Evolutionary conservation across 2,329 filamentous ascomycete species (phyloP).

Genomic region (Xylaria sp.): DNA sequence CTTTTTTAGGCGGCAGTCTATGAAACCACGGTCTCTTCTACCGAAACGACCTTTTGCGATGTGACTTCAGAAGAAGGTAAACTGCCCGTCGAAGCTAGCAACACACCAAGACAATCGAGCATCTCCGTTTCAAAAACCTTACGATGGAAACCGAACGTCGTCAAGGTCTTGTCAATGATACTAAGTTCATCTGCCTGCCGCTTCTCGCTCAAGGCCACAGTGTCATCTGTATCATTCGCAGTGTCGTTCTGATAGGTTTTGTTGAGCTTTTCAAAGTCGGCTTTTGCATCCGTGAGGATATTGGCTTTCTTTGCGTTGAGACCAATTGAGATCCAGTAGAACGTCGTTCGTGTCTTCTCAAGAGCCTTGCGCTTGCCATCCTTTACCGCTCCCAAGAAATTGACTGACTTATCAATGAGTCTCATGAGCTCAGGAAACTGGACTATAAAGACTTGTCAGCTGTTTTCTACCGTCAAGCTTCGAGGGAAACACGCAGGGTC

Average conservation of each 20-base stretch:
- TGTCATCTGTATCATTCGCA: neutral
- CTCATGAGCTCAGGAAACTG: conserved; percentile 27
- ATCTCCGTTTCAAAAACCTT: conserved; percentile 11
- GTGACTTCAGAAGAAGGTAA: neutral
- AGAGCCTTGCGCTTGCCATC: conserved; percentile 33
- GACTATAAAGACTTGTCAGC: neutral
- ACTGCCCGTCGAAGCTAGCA: conserved; percentile 1
- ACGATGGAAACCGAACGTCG: conserved; percentile 1
- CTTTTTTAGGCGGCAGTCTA: neutral
- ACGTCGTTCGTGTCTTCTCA: conserved; percentile 17
- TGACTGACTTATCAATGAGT: conserved; percentile 34
- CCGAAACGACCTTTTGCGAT: neutral
- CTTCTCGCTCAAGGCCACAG: neutral
- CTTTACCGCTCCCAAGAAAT: conserved; percentile 38
- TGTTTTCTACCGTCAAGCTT: neutral
- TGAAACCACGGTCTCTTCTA: neutral
- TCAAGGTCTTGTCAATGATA: conserved; percentile 9
- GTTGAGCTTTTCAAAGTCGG: conserved; percentile 9
- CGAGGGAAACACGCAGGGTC: neutral
- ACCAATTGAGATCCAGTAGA: conserved; percentile 36
- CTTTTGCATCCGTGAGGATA: conserved; percentile 13
- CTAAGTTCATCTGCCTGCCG: conserved; percentile 6
- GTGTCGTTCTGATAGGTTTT: neutral
- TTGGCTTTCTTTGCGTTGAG: conserved; percentile 36
- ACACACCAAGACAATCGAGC: conserved; percentile 10